A percentile compares a stretch with the other conserved stretches of the same genome.
Conservation (phyloP, 225 moss, liverwort and hornwort genomes). For the Marchantia paleacea region DNA sequence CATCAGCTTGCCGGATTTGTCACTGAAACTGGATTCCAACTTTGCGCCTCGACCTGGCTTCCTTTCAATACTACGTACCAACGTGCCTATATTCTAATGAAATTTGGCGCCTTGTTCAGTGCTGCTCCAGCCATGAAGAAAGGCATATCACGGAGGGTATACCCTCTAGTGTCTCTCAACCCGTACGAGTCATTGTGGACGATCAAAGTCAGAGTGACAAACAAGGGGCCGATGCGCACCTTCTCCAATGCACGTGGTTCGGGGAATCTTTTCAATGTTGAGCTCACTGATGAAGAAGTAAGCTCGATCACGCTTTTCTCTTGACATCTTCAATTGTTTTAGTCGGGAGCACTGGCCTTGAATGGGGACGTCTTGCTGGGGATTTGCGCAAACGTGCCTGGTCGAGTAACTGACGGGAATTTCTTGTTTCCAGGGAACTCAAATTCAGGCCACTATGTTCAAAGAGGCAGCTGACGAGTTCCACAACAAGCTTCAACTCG, state of each 20-base stretch:
- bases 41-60: not conserved
- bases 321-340: too few species aligned
- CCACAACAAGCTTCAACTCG: conserved; percentile 57
- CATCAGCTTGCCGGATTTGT: too few species aligned
- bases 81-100: too few species aligned
- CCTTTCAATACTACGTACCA: too few species aligned
- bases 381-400: not conserved
- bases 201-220: conserved; percentile 89
- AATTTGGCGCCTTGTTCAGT: conserved; percentile 31
- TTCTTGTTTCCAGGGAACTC: conserved; percentile 58
- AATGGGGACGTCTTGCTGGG: too few species aligned
- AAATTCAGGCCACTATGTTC: conserved; percentile 97
- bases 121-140: conserved; percentile 38
- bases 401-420: not conserved
- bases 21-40: too few species aligned
- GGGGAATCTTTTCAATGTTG: conserved; percentile 91
- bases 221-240: conserved; percentile 73
- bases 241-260: conserved; percentile 72
- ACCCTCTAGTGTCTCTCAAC: conserved; percentile 81
- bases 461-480: conserved; percentile 94
- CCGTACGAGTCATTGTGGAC: conserved; percentile 97
- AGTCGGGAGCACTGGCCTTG: too few species aligned
- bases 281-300: conserved; percentile 95
- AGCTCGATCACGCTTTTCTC: not conserved
- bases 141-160: conserved; percentile 74